Evolutionary conservation across 1,284 basidiomycete genomes (phyloP).

Genomic region (Peniophora sp.): DNA sequence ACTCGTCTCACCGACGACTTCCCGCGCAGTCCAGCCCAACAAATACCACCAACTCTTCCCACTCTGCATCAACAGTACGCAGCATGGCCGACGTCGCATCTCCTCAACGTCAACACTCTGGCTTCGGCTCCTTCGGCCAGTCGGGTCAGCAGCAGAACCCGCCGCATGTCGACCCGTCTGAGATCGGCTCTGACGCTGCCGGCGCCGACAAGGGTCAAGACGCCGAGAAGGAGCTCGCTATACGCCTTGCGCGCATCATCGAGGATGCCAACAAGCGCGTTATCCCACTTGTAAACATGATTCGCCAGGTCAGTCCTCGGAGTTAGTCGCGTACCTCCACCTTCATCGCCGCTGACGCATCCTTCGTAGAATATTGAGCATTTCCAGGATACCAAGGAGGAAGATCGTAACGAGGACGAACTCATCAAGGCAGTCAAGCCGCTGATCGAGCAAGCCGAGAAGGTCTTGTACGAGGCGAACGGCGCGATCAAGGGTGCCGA

Average conservation of each 20-base stretch:
- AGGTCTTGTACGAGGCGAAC: background rate
- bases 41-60: background rate
- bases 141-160: background rate
- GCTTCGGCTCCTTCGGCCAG: background rate
- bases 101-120: background rate
- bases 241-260: background rate
- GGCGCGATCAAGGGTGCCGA: background rate
- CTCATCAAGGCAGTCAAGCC: constrained; percentile 1
- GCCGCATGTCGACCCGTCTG: background rate
- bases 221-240: background rate
- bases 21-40: too few relatives aligned
- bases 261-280: constrained; percentile 1
- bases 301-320: background rate
- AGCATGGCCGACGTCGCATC: background rate
- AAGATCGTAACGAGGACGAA: background rate
- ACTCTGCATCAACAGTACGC: background rate
- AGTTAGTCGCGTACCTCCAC: background rate
- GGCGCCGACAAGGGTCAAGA: background rate
- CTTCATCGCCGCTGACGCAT: background rate
- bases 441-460: background rate
- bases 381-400: background rate
- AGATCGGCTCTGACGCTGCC: background rate
- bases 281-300: background rate
- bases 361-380: background rate
- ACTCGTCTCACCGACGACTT: too few relatives aligned